Evolutionary conservation across 176 grass and related monocot species (phyloP).

Genomic region (Stipa capillata): DNA sequence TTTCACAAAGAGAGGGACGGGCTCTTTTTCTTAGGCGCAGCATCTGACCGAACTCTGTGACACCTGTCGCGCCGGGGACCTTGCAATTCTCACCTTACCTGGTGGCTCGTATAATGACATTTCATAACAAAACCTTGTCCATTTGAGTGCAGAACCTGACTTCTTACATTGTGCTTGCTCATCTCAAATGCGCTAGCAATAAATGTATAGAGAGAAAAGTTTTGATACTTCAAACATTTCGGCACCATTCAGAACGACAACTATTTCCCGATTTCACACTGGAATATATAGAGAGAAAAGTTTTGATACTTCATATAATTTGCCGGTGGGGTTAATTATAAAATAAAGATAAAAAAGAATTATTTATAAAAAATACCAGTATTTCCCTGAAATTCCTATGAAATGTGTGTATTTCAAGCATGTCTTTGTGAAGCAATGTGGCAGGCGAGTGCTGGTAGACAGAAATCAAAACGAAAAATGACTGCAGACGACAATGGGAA

Average conservation of each 20-base stretch:
- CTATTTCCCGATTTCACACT: not conserved
- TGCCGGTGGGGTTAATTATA: no score
- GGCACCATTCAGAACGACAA: no score
- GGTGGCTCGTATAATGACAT: not conserved
- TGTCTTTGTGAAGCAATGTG: not conserved
- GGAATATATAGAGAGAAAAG: no score
- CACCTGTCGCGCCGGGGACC: not conserved
- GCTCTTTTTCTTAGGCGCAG: not conserved
- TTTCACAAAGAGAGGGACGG: not conserved
- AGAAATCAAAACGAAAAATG: not conserved
- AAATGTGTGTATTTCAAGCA: not conserved
- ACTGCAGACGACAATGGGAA: not conserved
- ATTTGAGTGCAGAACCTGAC: not conserved
- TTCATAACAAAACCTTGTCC: no score
- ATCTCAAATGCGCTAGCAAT: not conserved
- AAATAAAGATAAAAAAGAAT: no score
- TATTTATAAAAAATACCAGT: no score
- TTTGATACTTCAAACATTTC: not conserved
- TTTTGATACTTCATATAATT: no score
- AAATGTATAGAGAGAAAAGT: not conserved
- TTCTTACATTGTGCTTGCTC: not conserved
- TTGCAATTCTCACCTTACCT: not conserved
- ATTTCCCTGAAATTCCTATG: not conserved
- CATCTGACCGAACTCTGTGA: not conserved
- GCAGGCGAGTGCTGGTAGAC: not conserved